These are phyloP conservation scores for Nemania sp. DNA, from an alignment of 2,329 filamentous ascomycete species.

Conservation along the genomic window DNA sequence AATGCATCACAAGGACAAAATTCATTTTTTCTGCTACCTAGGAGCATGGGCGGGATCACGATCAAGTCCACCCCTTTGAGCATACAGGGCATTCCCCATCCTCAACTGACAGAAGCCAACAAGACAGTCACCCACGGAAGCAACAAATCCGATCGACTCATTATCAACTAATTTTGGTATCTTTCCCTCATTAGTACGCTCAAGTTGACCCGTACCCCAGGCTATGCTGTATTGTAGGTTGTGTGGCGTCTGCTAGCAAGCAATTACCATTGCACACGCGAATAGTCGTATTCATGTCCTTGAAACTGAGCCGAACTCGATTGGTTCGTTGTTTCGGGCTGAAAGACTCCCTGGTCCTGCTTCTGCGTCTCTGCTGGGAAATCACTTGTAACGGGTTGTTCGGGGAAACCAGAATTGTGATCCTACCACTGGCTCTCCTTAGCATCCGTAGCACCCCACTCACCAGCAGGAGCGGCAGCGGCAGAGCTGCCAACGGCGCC, in stretches of 20 bases:
- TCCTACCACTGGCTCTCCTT: constrained; percentile 52
- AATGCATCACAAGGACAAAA: constrained; percentile 23
- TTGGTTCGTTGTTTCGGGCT: too few relatives aligned
- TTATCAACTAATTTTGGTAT: constrained; percentile 74
- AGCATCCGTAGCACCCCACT: constrained; percentile 75
- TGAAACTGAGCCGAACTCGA: background rate
- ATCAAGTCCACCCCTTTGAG: constrained; percentile 87
- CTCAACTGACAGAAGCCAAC: constrained; percentile 48
- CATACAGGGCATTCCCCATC: constrained; percentile 99
- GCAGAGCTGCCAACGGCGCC: constrained; percentile 70
- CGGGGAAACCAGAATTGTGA: constrained; percentile 6
- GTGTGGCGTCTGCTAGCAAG: constrained; percentile 30
- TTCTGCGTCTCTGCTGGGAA: background rate
- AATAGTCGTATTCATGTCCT: background rate
- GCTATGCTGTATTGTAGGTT: constrained; percentile 45
- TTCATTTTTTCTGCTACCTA: constrained; percentile 45
- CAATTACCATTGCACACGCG: constrained; percentile 40
- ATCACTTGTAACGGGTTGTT: background rate
- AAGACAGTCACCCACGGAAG: constrained; percentile 42
- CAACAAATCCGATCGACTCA: constrained; percentile 43
- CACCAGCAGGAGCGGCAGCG: constrained; percentile 69
- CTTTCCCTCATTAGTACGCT: constrained; percentile 99
- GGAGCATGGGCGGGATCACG: constrained; percentile 74
- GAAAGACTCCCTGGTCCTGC: too few relatives aligned
- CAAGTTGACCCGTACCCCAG: constrained; percentile 66